Base-by-base conservation (phyloP, 2,329 filamentous ascomycete species). In the Nemania bipapillata region DNA sequence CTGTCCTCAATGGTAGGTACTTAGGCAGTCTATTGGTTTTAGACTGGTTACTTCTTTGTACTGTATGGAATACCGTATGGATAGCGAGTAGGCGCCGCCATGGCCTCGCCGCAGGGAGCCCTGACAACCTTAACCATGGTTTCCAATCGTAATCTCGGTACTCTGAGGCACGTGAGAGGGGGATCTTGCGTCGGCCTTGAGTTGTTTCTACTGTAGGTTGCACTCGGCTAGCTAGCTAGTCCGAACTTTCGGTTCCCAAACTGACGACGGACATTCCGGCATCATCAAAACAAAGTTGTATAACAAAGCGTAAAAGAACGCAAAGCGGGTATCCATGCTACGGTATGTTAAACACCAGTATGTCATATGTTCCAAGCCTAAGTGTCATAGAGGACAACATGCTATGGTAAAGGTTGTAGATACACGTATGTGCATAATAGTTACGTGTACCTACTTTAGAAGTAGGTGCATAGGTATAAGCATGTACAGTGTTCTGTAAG, bases 81-180 rank as follows among this genome's bases (percentile, higher is more conserved):
- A 52, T 50, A 8, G 52, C 53, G 35, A 53, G 37, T 52, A 30
- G 32, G 35, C 42, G 52, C 24, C 22, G 37, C 56, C 15, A 55
- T n/a, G n/a, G 55, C 50, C 56, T 37, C 35, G 55, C 30, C 20
- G 50, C 49, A 65, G 50, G 50, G 50, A 42, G 53, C 52, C 45
- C 64, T 7, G 17, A 42, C 52, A 8, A 42, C 35, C 24, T 66
- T 20, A 52, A 52, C 20, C 42, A 62, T 53, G 30, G 45, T 45
- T 56, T 40, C 30, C 30, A 7, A 30, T 30, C 28, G 12, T 30
- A 61, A 53, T 26, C 32, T 57, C 35, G 45, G 45, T 32, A 26
- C 53, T 45, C 57, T 42, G 8, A 15, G 64, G 11, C 22, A 62
- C 50, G 32, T 47, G 26, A 62, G 58, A n/a, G 15, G 37, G 53